Conservation (phyloP, 441 rosid species). For the Euphorbia celastroides region DNA sequence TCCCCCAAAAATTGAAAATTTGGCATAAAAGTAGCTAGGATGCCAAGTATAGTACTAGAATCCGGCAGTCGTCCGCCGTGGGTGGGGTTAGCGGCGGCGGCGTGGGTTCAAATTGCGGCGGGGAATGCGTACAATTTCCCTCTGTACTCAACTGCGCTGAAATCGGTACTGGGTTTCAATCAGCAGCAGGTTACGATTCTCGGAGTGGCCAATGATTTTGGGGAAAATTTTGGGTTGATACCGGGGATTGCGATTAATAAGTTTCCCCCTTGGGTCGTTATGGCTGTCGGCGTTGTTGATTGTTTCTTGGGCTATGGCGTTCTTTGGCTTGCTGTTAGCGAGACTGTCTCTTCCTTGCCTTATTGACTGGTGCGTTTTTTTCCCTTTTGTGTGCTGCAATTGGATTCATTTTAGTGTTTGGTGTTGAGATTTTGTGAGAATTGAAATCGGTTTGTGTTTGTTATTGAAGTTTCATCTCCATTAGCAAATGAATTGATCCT, state of each 20-base stretch:
- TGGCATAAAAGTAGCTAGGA: constrained; percentile 15
- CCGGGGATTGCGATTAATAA: constrained; percentile 83
- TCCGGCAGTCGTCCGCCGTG: constrained; percentile 93
- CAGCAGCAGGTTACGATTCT: constrained; percentile 83
- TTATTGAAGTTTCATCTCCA: not conserved
- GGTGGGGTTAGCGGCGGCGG: constrained; percentile 93
- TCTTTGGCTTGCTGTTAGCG: constrained; percentile 72
- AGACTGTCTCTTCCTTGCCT: constrained; percentile 58
- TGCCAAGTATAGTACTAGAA: constrained; percentile 57
- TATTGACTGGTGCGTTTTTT: constrained; percentile 57
- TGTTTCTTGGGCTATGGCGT: constrained; percentile 90
- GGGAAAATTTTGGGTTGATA: constrained; percentile 79
- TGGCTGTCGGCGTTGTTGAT: constrained; percentile 51
- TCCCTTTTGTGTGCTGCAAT: not conserved
- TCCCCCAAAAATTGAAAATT: not conserved
- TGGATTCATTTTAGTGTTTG: not conserved
- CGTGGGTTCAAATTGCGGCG: constrained; percentile 75
- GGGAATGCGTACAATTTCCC: constrained; percentile 78
- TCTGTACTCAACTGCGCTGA: constrained; percentile 71
- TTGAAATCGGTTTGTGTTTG: not conserved
- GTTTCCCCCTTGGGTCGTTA: constrained; percentile 85
- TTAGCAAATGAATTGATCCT: too few relatives aligned
- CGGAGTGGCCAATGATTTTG: constrained; percentile 91
- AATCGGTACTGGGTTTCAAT: constrained; percentile 69
- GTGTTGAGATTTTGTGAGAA: not conserved